Evolutionary conservation across 306 rosid species (phyloP).

Genomic region (Ceratonia siliqua): DNA sequence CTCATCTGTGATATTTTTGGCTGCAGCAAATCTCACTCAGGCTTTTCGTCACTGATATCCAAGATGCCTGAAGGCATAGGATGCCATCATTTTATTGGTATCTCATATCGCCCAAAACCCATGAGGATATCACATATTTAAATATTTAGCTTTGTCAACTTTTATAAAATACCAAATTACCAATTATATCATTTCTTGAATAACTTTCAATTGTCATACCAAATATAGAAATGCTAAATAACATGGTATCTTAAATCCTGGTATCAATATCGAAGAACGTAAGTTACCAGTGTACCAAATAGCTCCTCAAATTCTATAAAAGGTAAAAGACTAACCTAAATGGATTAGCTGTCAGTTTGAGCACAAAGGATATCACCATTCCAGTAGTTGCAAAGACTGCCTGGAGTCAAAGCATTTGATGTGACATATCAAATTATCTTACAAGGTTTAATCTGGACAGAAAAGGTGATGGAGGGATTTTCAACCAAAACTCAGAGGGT

Average conservation of each 20-base stretch:
- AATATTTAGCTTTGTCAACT: neutral
- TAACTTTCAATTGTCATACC: neutral
- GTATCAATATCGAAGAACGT: neutral
- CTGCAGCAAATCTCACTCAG: neutral
- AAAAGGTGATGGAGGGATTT: neutral
- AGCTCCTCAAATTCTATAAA: neutral
- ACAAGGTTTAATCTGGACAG: neutral
- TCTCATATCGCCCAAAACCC: neutral
- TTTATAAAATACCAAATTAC: neutral
- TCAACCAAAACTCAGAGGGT: neutral
- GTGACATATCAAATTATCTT: neutral
- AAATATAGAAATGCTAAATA: neutral
- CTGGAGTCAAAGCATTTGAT: neutral
- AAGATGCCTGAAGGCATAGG: neutral
- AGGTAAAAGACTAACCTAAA: neutral
- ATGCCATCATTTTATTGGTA: neutral
- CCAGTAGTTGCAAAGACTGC: neutral
- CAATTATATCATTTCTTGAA: neutral
- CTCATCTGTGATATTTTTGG: neutral
- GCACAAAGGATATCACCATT: too few relatives aligned
- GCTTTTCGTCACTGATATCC: neutral
- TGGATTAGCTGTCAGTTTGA: neutral
- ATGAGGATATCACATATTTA: neutral
- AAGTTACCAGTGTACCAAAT: neutral
- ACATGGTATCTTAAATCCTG: neutral